Percentiles rank a stretch among this genome's conserved stretches.
Conservation (phyloP, 139 green algal genomes). For the Chlamydomonas sp. region DNA sequence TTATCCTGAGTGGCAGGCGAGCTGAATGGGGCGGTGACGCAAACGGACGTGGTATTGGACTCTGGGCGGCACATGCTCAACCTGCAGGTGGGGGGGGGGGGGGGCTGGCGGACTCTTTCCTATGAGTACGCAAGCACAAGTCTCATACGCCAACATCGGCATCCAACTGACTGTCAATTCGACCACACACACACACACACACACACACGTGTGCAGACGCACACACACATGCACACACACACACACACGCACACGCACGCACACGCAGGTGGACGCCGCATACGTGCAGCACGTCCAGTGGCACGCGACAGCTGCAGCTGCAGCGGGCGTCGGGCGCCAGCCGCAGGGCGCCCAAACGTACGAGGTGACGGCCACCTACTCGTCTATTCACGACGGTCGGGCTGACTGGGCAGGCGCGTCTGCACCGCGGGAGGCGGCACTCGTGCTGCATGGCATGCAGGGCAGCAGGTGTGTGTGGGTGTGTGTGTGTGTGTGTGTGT, state of each 20-base stretch:
- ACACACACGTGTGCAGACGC: too few relatives aligned
- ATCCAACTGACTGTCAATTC: too few relatives aligned
- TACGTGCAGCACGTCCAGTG: constrained; percentile 5
- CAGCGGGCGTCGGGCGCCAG: neutral
- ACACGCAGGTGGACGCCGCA: neutral
- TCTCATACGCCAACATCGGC: too few relatives aligned
- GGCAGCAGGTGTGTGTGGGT: neutral
- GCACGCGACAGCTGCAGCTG: neutral
- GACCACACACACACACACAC: too few relatives aligned
- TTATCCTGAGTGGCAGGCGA: constrained; percentile 4
- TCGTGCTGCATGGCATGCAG: neutral
- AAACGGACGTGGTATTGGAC: constrained; percentile 1
- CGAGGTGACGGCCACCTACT: neutral
- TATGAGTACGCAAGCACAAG: too few relatives aligned
- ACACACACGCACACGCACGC: too few relatives aligned
- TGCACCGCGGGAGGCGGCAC: neutral
- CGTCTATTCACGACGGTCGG: neutral
- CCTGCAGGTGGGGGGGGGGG: constrained; percentile 7
- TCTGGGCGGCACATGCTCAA: neutral
- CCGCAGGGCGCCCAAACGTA: constrained; percentile 6
- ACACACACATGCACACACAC: too few relatives aligned
- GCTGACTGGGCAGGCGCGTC: constrained; percentile 5
- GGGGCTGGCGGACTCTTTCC: neutral
- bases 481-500: too few relatives aligned
- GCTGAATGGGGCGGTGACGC: neutral